Conservation (phyloP, 257 asterid genomes). For the Solanum virginianum region DNA sequence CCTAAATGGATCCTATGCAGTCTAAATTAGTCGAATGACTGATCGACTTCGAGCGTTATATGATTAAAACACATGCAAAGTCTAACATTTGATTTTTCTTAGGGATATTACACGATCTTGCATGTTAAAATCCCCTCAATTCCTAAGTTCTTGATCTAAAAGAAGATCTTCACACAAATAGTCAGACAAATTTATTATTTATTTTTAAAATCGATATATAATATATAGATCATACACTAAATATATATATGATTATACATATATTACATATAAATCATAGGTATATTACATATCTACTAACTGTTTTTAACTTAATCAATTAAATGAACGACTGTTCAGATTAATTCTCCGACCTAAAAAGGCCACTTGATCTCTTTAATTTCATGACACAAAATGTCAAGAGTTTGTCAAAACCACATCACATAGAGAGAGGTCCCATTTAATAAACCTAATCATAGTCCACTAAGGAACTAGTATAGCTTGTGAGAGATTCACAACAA, state of each 20-base stretch:
- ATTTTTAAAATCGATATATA: too few species aligned
- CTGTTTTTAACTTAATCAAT: too few species aligned
- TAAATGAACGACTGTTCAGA: neutral
- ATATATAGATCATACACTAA: accelerated
- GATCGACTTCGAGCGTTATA: neutral
- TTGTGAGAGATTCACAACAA: neutral
- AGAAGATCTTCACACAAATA: neutral
- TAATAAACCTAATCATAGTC: neutral
- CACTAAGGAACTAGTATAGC: too few species aligned
- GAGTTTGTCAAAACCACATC: neutral
- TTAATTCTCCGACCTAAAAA: neutral
- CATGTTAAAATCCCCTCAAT: neutral
- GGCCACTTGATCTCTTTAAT: neutral
- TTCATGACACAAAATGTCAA: neutral
- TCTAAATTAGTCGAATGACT: neutral
- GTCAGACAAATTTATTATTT: accelerated
- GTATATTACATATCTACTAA: too few species aligned
- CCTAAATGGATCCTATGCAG: neutral
- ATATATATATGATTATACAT: neutral
- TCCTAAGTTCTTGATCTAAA: neutral
- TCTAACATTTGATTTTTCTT: neutral
- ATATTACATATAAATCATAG: neutral
- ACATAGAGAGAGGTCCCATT: neutral
- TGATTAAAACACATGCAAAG: neutral
- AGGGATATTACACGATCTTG: neutral